These are phyloP conservation scores for Sclerotinia subarctica DNA, from an alignment of 2,329 filamentous ascomycete genomes.

Conservation along the genomic window DNA sequence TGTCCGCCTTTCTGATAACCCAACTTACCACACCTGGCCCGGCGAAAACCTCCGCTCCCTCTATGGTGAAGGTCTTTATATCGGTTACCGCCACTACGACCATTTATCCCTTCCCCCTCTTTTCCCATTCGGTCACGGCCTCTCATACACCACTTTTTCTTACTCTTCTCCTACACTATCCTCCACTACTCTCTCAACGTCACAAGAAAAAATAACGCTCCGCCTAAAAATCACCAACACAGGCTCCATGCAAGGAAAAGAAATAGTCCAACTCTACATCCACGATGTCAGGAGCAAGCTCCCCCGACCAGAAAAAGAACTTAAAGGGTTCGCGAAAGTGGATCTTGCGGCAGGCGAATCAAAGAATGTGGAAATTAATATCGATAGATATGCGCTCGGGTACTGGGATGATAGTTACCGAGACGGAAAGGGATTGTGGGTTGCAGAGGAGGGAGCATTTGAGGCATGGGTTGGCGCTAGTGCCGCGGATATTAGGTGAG, in stretches of 20 bases:
- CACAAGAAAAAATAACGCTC: slow-evolving; percentile 32
- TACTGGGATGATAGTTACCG: slow-evolving; percentile 56
- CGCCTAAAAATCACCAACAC: slow-evolving; percentile 57
- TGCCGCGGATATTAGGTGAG: slow-evolving; percentile 61
- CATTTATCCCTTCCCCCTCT: slow-evolving; percentile 55
- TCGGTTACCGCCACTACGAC: slow-evolving; percentile 73
- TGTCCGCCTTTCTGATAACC: slow-evolving; percentile 59
- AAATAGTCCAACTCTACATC: slow-evolving; percentile 68
- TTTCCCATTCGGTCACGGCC: slow-evolving; percentile 71
- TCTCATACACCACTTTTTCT: slow-evolving; percentile 69
- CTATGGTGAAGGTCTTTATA: slow-evolving; percentile 70
- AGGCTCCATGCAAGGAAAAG: slow-evolving; percentile 54
- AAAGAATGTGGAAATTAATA: slow-evolving; percentile 41
- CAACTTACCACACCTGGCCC: slow-evolving; percentile 70
- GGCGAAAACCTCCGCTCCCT: slow-evolving; percentile 65
- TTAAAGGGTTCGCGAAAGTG: slow-evolving; percentile 67
- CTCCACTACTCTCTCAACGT: slow-evolving; percentile 39
- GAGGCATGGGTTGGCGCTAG: slow-evolving; percentile 59
- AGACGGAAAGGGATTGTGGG: slow-evolving; percentile 45
- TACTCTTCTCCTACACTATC: slow-evolving; percentile 57
- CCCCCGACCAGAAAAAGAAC: slow-evolving; percentile 66
- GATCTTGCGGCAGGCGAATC: slow-evolving; percentile 52
- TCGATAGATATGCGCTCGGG: slow-evolving; percentile 49
- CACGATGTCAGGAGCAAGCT: slow-evolving; percentile 60
- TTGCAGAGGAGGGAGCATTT: slow-evolving; percentile 63